Percentiles rank a stretch among this genome's conserved stretches.
phyloP scores from a whole-genome alignment of 441 rosid species.

The Syzygium malaccense region DNA sequence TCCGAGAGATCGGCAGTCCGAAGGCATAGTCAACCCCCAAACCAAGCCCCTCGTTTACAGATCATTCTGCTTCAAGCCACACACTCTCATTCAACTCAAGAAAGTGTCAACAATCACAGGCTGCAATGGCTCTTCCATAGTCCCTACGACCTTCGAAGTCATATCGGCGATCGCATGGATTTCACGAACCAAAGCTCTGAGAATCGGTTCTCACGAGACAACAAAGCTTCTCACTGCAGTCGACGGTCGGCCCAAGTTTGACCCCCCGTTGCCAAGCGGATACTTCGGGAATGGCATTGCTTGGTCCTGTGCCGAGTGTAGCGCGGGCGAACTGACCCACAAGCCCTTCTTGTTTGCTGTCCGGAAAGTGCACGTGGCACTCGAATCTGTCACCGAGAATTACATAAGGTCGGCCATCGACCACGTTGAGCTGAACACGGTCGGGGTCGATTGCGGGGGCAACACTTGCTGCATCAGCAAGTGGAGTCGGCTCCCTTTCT shows the following conservation, averaged over 20 bases:
- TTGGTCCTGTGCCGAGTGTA: neutral
- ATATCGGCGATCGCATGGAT: neutral
- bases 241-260: neutral
- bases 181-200: neutral
- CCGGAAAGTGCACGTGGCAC: neutral
- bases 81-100: neutral
- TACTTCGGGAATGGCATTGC: neutral
- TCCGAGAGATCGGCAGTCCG: rapidly evolving
- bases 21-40: neutral
- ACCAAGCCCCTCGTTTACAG: neutral
- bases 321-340: neutral
- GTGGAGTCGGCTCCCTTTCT: neutral
- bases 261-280: neutral
- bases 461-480: neutral
- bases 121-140: neutral
- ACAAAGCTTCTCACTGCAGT: neutral
- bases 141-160: neutral
- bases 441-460: neutral
- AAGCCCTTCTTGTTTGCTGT: neutral
- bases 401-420: neutral
- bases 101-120: neutral
- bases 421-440: neutral
- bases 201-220: neutral
- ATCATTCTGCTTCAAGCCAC: neutral
- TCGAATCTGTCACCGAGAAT: neutral